Evolutionary conservation across 139 green algal species (phyloP), one percentile per base, ranked within the genome.

Genomic region (Chlorella vulgaris): DNA sequence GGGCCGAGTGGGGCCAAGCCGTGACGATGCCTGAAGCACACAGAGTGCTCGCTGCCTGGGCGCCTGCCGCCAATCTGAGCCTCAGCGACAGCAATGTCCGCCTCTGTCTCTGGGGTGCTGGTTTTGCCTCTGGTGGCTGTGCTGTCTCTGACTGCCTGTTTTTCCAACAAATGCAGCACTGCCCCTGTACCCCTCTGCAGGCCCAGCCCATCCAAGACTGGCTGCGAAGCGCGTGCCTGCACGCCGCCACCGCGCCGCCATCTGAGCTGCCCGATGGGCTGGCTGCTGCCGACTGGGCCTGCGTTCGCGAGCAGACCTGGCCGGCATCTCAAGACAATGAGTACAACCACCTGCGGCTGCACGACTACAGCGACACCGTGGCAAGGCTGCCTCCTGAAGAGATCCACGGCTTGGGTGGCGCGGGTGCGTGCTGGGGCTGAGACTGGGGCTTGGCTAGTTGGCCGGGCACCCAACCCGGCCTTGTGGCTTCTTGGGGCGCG

Each of bases 291-390:
- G 91, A 92, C 70, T 98, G 91, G 90, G 85, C 84, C 1, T 71
- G 67, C 29, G 78, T 93, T 18, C 81, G 89, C 0, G 61, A 80
- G 4, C 47, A 79, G 73, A 35, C 73, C 35, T 79, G 61, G 50
- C 73, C 73, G 0, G 73, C 53, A 3, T 69, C 51, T 4, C 7
- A 18, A 2, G 67, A 78, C 26, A 95, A 96, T 82, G 84, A 89
- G 74, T 95, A 92, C 73, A 50, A 85, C 33, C 93, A 98, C 86
- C 86, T 97, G 63, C 84, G 89, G 0, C 35, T 96, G 28, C n/a
- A 83, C 7, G 94, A 98, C 71, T 98, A 95, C 76, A 90, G 80
- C 33, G 94, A 98, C 62, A 81, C 84, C 7, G 87, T 94, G 24
- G 85, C 88, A 15, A 80, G 86, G 39, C 76, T 98, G 43, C 94